These are phyloP conservation scores for Pseudevernia furfuracea DNA, from an alignment of 495 filamentous ascomycete genomes.

Conservation along the genomic window DNA sequence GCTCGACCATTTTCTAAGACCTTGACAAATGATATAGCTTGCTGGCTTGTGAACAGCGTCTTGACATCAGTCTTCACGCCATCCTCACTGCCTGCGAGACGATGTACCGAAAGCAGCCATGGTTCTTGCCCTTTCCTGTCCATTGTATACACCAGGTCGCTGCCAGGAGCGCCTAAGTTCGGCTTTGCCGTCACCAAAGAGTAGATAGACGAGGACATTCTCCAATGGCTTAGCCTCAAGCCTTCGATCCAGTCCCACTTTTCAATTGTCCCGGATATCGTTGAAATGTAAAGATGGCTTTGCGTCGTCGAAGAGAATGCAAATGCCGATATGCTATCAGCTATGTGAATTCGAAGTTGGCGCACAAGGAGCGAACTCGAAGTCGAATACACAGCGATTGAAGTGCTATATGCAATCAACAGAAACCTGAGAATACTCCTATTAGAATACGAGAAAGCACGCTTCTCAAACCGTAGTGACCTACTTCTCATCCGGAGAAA, in stretches of 20 bases:
- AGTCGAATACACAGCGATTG: conserved; percentile 74
- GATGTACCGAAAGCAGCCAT: conserved; percentile 26
- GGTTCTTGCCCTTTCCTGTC: conserved; percentile 13
- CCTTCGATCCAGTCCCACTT: conserved; percentile 71
- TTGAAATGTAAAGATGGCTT: conserved; percentile 62
- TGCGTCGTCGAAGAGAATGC: conserved; percentile 50
- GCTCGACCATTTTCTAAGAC: conserved; percentile 35
- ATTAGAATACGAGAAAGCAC: conserved; percentile 27
- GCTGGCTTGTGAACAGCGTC: conserved; percentile 22
- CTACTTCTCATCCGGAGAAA: conserved; percentile 75
- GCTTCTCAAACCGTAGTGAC: conserved; percentile 26
- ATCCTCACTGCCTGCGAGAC: conserved; percentile 14
- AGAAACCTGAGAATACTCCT: conserved; percentile 47
- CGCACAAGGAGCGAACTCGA: conserved; percentile 70
- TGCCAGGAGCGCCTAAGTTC: not conserved
- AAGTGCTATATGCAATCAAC: conserved; percentile 53
- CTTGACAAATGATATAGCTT: conserved; percentile 28
- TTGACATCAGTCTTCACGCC: conserved; percentile 17
- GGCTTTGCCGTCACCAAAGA: conserved; percentile 6
- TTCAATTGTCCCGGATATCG: conserved; percentile 55
- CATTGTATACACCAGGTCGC: conserved; percentile 22
- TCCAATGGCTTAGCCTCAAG: conserved; percentile 41
- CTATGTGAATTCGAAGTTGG: conserved; percentile 38
- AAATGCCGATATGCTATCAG: conserved; percentile 43
- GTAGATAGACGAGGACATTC: conserved; percentile 14